These are phyloP conservation scores for Moricandia moricandioides DNA, from an alignment of 345 rosid genomes.

Conservation along the genomic window DNA sequence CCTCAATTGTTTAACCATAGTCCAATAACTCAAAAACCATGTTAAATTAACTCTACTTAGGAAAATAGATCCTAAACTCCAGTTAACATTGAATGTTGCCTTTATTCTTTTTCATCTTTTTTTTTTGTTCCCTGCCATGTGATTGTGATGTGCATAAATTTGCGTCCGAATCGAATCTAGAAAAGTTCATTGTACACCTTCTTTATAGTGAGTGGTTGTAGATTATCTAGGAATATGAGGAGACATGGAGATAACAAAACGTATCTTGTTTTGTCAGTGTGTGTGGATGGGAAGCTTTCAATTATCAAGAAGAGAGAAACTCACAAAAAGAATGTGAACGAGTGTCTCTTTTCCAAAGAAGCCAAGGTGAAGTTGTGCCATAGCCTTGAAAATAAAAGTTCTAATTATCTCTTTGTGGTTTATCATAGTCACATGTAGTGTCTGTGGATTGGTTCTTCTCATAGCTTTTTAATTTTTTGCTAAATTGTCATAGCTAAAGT, in stretches of 20 bases:
- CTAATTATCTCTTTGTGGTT: slow-evolving; percentile 9
- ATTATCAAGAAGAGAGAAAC: neutral
- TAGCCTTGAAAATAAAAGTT: neutral
- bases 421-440: slow-evolving; percentile 27
- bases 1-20: neutral
- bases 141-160: neutral
- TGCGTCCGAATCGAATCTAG: neutral
- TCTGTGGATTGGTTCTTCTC: slow-evolving; percentile 16
- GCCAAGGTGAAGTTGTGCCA: neutral
- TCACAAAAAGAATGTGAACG: neutral
- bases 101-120: neutral
- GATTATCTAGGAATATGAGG: neutral
- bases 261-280: neutral
- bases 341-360: neutral
- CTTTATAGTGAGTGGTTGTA: neutral
- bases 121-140: neutral
- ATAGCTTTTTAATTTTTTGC: too few species aligned
- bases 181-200: neutral
- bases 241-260: neutral
- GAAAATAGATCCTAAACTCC: too few species aligned
- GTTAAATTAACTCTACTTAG: too few species aligned
- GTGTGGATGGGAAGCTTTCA: neutral
- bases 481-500: neutral
- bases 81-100: neutral
- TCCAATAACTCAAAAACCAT: too few species aligned